These are phyloP conservation scores for Starmerella geochares DNA, from an alignment of 805 yeast species.

Conservation along the genomic window DNA sequence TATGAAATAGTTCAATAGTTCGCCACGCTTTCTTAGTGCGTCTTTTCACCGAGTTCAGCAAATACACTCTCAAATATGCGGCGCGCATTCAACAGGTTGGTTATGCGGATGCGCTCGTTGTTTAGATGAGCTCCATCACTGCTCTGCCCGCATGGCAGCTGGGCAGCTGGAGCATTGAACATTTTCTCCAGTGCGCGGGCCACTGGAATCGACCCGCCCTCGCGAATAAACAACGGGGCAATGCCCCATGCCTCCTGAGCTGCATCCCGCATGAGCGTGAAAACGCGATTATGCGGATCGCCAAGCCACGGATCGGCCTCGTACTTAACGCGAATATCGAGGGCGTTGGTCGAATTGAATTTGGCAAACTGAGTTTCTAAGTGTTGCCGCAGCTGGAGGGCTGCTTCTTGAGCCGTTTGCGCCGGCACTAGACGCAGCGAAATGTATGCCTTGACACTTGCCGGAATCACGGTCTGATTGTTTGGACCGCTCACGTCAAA, in stretches of 20 bases:
- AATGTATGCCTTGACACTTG: conserved; percentile 59
- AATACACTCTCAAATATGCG: conserved; percentile 36
- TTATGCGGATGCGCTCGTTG: conserved; percentile 72
- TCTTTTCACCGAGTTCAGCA: conserved; percentile 13
- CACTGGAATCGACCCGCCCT: conserved; percentile 95
- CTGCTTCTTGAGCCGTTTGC: conserved; percentile 57
- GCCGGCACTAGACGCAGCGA: conserved; percentile 86
- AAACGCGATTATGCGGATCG: conserved; percentile 65
- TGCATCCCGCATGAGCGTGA: conserved; percentile 53
- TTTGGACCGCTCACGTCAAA: conserved; percentile 83
- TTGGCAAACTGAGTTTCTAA: conserved; percentile 41
- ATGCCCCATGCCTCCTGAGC: conserved; percentile 62
- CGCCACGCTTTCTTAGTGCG: too few relatives aligned
- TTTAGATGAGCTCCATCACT: conserved; percentile 89
- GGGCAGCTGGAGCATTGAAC: conserved; percentile 83
- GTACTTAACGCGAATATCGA: conserved; percentile 54
- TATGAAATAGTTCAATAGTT: background rate
- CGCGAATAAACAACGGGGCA: conserved; percentile 79
- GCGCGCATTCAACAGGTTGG: conserved; percentile 66
- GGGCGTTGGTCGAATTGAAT: conserved; percentile 50
- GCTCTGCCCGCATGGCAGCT: conserved; percentile 92
- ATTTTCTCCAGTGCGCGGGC: conserved; percentile 72
- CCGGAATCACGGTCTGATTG: conserved; percentile 82
- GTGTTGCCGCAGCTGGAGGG: conserved; percentile 40
- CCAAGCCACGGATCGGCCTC: conserved; percentile 97